Percentiles rank a stretch among this genome's conserved stretches.
phyloP scores from a whole-genome alignment of 2,329 filamentous ascomycete species.

The Fusarium longipes region DNA sequence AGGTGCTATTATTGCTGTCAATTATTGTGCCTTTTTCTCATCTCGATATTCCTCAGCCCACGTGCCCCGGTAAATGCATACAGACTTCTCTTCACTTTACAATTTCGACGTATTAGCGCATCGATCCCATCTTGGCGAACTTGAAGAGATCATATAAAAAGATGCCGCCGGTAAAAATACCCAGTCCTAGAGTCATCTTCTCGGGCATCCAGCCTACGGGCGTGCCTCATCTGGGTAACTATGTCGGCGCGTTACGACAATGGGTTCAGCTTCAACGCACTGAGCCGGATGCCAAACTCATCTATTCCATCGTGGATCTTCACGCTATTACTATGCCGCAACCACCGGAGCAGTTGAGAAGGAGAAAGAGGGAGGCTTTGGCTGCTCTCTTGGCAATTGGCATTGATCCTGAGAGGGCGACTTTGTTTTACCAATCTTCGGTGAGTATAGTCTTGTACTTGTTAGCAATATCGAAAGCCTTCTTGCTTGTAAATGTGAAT shows the following conservation, averaged over 20 bases:
- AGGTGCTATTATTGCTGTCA: not conserved
- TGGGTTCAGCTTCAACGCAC: conserved; percentile 84
- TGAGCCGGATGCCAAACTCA: conserved; percentile 66
- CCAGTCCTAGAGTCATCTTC: conserved; percentile 71
- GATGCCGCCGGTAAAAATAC: conserved; percentile 22
- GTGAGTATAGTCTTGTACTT: conserved; percentile 58
- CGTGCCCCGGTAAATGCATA: conserved; percentile 45
- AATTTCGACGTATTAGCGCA: conserved; percentile 5
- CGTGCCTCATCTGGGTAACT: conserved; percentile 94
- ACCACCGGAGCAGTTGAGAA: conserved; percentile 68
- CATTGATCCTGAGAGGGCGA: conserved; percentile 78
- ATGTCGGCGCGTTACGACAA: conserved; percentile 86
- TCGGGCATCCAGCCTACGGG: conserved; percentile 98
- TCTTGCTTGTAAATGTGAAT: not conserved
- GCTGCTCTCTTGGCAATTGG: conserved; percentile 87
- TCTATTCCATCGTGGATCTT: conserved; percentile 92
- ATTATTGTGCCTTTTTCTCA: not conserved
- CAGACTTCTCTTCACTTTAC: conserved; percentile 12
- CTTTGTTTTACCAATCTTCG: conserved; percentile 84
- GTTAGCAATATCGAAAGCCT: not conserved
- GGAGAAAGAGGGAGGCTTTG: conserved; percentile 77
- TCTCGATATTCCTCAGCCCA: not conserved
- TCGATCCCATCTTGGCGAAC: not conserved
- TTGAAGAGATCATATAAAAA: not conserved
- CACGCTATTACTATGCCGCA: conserved; percentile 90